phyloP scores from a whole-genome alignment of 2,329 filamentous ascomycete species.

The Arthrobotrys iridis region DNA sequence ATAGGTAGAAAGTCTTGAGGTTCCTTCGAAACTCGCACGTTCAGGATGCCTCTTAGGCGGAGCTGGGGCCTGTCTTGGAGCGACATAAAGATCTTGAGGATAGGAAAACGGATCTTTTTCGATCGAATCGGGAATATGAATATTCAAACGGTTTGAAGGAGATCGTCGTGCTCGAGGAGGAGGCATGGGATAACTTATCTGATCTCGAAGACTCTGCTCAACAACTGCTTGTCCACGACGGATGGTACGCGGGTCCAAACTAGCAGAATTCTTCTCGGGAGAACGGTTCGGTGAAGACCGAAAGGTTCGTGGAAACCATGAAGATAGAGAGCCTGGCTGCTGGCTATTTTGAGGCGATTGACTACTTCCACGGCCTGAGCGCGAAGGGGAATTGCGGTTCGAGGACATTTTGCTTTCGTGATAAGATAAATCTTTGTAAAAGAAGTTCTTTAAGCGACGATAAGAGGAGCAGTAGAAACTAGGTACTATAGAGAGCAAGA shows the following conservation, averaged over 20 bases:
- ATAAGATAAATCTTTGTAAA: no score
- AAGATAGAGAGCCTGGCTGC: background rate
- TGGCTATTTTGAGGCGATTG: no score
- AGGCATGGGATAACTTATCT: background rate
- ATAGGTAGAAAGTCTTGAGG: background rate
- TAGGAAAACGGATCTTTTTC: no score
- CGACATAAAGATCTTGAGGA: background rate
- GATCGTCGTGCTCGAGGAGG: background rate
- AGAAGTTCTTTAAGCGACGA: no score
- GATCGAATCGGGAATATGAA: no score
- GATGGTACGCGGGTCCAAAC: no score
- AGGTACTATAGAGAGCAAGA: no score
- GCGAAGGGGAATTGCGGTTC: background rate
- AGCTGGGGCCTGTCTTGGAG: background rate
- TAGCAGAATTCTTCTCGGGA: no score
- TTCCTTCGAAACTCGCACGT: background rate
- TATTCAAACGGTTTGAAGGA: background rate
- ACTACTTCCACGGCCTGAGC: background rate
- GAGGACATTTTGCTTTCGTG: background rate
- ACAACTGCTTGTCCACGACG: no score
- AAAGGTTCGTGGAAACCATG: conserved; percentile 6
- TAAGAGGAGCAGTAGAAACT: no score
- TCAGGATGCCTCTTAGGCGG: no score
- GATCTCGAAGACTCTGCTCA: background rate
- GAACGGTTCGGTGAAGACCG: background rate